Evolutionary conservation across 352 stramenopile species (phyloP), one percentile per base, ranked within the genome.

Genomic region (Albugo laibachii): DNA sequence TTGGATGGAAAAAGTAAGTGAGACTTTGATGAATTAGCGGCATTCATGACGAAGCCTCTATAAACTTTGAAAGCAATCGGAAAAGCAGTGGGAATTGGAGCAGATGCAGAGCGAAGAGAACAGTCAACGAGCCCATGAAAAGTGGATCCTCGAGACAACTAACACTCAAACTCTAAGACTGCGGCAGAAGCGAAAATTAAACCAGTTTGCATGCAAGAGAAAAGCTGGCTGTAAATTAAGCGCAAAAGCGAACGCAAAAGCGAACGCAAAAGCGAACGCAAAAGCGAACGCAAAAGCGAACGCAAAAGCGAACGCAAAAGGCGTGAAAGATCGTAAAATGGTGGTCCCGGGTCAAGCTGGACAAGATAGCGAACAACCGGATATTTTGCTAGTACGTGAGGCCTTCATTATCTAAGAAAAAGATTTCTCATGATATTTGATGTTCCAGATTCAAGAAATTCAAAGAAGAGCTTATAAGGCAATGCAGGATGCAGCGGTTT

Each of bases 21-120:
- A 19, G 14, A 24, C 8, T 10, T 5, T 41, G 0, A 40, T 39
- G 13, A 21, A 1, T 12, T 21, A 40, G 42, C 15, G 20, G 39
- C 13, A 6, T 24, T 27, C 41, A 19, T 13, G 13, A 24, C n/a
- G 15, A 20, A 18, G 31, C 5, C 14, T 52, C 13, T 21, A 41
- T 41, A 16, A 10, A 46, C 34, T n/a, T 14, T 20, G 41, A 36
- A 42, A 35, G 41, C 38, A 80, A 62, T 63, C 74, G 36, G 48
- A 63, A 8, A 53, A 41, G 4, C 21, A 64, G 35, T 66, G 58
- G 58, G 70, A 84, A 39, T 47, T 61, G 12, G 70, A 81, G 47
- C 49, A 41, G 18, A 66, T 83, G 62, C 59, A 52, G 35, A 57
- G 74, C 18, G 74, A 88, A 46, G 71, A 74, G 19, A 58, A 73